phyloP scores from a whole-genome alignment of 1,139 yeast species.

The Suhomyces panamericanus region DNA sequence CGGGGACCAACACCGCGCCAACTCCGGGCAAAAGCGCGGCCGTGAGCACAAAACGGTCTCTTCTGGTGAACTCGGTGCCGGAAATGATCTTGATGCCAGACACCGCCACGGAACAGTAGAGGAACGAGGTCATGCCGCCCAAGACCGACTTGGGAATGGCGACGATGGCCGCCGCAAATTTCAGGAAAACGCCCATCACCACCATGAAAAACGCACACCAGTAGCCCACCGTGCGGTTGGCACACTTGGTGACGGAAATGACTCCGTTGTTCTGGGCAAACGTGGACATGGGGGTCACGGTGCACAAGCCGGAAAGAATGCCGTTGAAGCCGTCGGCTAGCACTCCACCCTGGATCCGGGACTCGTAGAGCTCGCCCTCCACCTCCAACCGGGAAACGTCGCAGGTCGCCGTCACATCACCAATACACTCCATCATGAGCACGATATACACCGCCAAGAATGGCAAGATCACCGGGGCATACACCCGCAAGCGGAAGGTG shows the following conservation, averaged over 20 bases:
- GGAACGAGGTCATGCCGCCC: slow-evolving; percentile 91
- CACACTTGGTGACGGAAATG: slow-evolving; percentile 86
- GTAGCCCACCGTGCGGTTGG: slow-evolving; percentile 80
- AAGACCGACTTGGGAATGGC: slow-evolving; percentile 82
- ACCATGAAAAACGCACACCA: slow-evolving; percentile 85
- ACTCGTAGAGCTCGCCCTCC: slow-evolving; percentile 76
- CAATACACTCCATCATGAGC: slow-evolving; percentile 87
- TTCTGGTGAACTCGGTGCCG: slow-evolving; percentile 73
- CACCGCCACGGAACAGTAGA: slow-evolving; percentile 85
- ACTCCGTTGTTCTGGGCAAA: slow-evolving; percentile 96
- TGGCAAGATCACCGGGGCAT: slow-evolving; percentile 84
- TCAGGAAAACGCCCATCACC: slow-evolving; percentile 83
- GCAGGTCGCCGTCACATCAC: slow-evolving; percentile 89
- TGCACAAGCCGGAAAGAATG: slow-evolving; percentile 67
- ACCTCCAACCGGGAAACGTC: slow-evolving; percentile 85
- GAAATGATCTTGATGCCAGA: slow-evolving; percentile 84
- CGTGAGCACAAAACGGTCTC: slow-evolving; percentile 83
- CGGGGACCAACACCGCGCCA: slow-evolving; percentile 72
- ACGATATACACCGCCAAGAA: slow-evolving; percentile 78
- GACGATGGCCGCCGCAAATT: slow-evolving; percentile 85
- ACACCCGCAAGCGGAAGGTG: slow-evolving; percentile 70
- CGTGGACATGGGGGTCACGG: slow-evolving; percentile 81
- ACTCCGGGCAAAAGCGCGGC: slow-evolving; percentile 74
- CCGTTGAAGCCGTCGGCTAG: slow-evolving; percentile 80
- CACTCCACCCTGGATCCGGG: slow-evolving; percentile 89